Evolutionary conservation across 108 stramenopile genomes (phyloP).

Genomic region (Fistulifera solaris): DNA sequence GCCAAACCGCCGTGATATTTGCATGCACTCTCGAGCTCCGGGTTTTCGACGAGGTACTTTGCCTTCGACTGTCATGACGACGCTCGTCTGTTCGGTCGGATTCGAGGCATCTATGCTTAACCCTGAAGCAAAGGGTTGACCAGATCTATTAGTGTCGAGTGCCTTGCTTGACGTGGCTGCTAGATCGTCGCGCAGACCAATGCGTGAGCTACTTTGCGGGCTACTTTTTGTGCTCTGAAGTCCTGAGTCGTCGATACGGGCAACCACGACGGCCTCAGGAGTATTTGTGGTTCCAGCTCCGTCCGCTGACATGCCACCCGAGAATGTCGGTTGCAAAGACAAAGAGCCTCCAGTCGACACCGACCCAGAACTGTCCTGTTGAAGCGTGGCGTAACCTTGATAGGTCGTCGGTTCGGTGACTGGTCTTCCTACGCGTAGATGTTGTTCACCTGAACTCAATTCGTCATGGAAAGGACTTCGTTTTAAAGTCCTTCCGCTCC

Average conservation of each 20-base stretch:
- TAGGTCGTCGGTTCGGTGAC: neutral
- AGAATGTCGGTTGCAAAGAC: no score
- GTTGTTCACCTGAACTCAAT: constrained; percentile 46
- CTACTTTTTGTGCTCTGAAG: no score
- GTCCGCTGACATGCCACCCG: no score
- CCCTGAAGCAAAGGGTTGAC: neutral
- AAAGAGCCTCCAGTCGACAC: no score
- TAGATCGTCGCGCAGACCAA: no score
- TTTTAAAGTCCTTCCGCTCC: constrained; percentile 73
- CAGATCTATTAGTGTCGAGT: neutral
- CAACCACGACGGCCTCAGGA: no score
- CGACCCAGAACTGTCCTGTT: no score
- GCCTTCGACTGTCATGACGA: neutral
- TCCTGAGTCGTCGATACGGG: no score
- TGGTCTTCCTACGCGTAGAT: constrained; percentile 16
- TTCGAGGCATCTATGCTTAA: neutral
- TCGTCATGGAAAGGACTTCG: constrained; percentile 70
- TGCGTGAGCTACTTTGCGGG: no score
- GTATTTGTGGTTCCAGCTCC: no score
- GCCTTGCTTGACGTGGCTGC: no score
- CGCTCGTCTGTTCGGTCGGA: neutral
- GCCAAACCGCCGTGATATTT: constrained; percentile 66
- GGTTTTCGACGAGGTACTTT: constrained; percentile 69
- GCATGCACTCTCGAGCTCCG: constrained; percentile 87
- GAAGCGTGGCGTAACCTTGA: neutral